Evolutionary conservation across 23 red algal species (phyloP).

Genomic region (Gracilaria vermiculophylla): DNA sequence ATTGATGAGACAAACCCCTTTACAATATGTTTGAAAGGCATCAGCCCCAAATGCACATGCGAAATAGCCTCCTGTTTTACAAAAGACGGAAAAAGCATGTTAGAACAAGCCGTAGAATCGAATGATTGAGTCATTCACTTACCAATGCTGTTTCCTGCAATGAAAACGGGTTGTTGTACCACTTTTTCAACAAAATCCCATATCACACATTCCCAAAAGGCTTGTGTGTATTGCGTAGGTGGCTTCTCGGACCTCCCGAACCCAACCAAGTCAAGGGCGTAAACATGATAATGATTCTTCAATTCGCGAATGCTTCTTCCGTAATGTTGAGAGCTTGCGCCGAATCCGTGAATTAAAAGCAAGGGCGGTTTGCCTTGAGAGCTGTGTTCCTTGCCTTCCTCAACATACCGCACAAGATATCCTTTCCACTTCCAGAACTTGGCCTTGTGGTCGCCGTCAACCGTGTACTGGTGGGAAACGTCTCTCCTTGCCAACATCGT

Average conservation of each 20-base stretch:
- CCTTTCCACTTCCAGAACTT: slow-evolving; percentile 68
- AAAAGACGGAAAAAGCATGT: not conserved
- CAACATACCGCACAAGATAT: slow-evolving; percentile 53
- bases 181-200: slow-evolving; percentile 83
- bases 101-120: not conserved
- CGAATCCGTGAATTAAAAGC: slow-evolving; percentile 95
- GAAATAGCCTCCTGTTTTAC: slow-evolving; percentile 58
- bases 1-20: slow-evolving; percentile 55
- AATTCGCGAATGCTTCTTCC: slow-evolving; percentile 43
- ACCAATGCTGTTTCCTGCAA: slow-evolving; percentile 96
- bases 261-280: slow-evolving; percentile 81
- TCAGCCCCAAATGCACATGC: slow-evolving; percentile 66
- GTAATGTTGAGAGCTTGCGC: slow-evolving; percentile 88
- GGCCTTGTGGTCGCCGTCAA: slow-evolving; percentile 35
- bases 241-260: slow-evolving; percentile 92
- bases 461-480: not conserved
- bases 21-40: slow-evolving; percentile 17
- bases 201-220: slow-evolving; percentile 73
- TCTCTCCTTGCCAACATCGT: slow-evolving; percentile 39
- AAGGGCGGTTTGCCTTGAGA: slow-evolving; percentile 49
- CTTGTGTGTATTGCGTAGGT: slow-evolving; percentile 73
- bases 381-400: slow-evolving; percentile 42
- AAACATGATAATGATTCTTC: slow-evolving; percentile 72
- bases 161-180: slow-evolving; percentile 67
- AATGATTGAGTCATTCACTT: not conserved